These are phyloP conservation scores for Amoeboaphelidium protococcarum DNA, from an alignment of 371 early-diverging fungal genomes.

Conservation along the genomic window DNA sequence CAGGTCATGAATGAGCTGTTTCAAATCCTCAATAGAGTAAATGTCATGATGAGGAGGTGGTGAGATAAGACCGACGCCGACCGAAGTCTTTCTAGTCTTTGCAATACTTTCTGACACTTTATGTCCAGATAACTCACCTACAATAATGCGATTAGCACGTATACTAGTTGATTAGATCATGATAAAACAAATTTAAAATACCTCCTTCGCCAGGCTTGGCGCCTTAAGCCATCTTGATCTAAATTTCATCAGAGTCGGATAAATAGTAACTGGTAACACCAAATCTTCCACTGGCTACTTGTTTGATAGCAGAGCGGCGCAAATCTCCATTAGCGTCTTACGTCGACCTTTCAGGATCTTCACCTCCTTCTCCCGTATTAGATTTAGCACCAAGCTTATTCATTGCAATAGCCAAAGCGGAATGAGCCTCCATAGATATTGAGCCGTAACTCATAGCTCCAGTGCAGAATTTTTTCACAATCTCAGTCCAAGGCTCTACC, in stretches of 20 bases:
- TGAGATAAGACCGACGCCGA: conserved; percentile 78
- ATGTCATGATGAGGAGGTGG: conserved; percentile 96
- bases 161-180: too few species aligned
- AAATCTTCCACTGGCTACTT: conserved; percentile 88
- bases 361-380: conserved; percentile 95
- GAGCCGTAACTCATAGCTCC: conserved; percentile 98
- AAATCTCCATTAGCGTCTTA: conserved; percentile 36
- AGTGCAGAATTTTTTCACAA: conserved; percentile 83
- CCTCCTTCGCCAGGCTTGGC: conserved; percentile 95
- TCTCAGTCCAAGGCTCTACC: conserved; percentile 84
- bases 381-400: conserved; percentile 80
- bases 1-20: conserved; percentile 86
- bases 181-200: too few species aligned
- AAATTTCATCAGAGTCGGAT: conserved; percentile 73
- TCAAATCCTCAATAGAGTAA: conserved; percentile 87
- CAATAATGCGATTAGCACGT: too few species aligned
- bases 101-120: conserved; percentile 78
- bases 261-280: conserved; percentile 85
- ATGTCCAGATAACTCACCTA: conserved; percentile 41
- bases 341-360: conserved; percentile 47
- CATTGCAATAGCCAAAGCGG: conserved; percentile 76
- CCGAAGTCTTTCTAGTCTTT: conserved; percentile 71
- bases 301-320: conserved; percentile 82
- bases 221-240: conserved; percentile 97
- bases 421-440: conserved; percentile 78